phyloP scores from a whole-genome alignment of 2,329 filamentous ascomycete species.

The Parastagonospora nodorum region DNA sequence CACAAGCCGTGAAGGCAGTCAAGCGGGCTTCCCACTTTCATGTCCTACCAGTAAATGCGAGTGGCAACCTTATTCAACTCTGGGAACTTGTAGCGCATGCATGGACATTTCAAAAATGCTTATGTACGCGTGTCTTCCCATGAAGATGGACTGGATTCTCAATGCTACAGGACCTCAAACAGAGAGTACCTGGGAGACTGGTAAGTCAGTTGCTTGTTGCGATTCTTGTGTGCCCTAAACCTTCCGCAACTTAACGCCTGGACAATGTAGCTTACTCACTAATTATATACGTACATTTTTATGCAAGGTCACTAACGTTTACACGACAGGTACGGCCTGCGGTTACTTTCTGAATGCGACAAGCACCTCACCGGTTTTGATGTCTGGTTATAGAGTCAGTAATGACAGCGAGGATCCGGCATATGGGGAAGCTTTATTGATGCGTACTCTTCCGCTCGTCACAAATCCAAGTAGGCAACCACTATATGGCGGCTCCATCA shows the following conservation, averaged over 20 bases:
- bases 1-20: slow-evolving; percentile 14
- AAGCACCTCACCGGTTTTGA: slow-evolving; percentile 13
- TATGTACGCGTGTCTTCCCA: slow-evolving; percentile 18
- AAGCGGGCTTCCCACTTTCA: slow-evolving; percentile 28
- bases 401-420: not conserved
- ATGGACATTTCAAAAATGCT: slow-evolving; percentile 19
- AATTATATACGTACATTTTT: too few species aligned
- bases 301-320: too few species aligned
- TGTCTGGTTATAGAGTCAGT: slow-evolving; percentile 20
- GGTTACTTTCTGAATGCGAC: slow-evolving; percentile 33
- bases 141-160: slow-evolving; percentile 21
- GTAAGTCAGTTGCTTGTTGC: not conserved
- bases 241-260: too few species aligned
- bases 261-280: too few species aligned
- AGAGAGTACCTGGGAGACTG: slow-evolving; percentile 6
- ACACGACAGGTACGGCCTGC: slow-evolving; percentile 17
- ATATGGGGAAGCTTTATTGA: slow-evolving; percentile 15
- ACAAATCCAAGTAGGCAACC: slow-evolving; percentile 3
- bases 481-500: slow-evolving; percentile 23
- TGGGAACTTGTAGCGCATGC: slow-evolving; percentile 32
- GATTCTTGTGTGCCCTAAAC: not conserved
- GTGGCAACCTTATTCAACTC: slow-evolving; percentile 24
- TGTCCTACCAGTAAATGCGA: slow-evolving; percentile 33
- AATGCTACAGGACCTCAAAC: slow-evolving; percentile 4
- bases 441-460: slow-evolving; percentile 20